Evolutionary conservation across 2,329 filamentous ascomycete species (phyloP).

Genomic region (Ceratocystis ficicola): DNA sequence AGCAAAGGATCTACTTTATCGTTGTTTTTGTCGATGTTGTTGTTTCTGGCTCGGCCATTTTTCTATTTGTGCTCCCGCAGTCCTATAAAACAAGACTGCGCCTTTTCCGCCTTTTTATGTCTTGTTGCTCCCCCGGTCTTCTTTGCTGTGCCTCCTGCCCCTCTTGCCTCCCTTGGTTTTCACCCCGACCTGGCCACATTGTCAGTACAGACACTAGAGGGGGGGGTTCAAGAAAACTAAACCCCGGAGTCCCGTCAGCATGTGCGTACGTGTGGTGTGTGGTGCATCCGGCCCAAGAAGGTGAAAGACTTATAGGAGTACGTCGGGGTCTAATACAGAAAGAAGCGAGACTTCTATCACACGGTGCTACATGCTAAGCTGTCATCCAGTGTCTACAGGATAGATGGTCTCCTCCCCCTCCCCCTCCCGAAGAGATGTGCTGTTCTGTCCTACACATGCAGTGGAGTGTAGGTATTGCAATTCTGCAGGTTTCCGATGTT

Average conservation of each 20-base stretch:
- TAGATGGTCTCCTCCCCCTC: neutral
- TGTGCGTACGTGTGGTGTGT: neutral
- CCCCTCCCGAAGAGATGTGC: no score
- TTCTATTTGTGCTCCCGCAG: neutral
- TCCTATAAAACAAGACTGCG: conserved; percentile 1
- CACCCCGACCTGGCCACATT: no score
- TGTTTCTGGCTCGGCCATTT: neutral
- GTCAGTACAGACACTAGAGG: no score
- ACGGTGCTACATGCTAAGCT: neutral
- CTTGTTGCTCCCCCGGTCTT: neutral
- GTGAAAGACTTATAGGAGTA: neutral
- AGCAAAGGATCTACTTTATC: neutral
- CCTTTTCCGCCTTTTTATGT: neutral
- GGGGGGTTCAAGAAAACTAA: no score
- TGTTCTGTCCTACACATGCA: neutral
- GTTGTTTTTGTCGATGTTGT: neutral
- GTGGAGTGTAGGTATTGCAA: neutral
- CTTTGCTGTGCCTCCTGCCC: neutral
- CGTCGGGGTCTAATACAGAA: neutral
- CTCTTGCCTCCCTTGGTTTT: neutral
- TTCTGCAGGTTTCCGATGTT: neutral
- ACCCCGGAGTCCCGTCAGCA: no score
- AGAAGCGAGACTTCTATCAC: neutral
- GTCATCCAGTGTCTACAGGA: neutral
- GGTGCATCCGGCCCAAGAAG: neutral